Percentiles rank a stretch among this genome's conserved stretches.
These are phyloP conservation scores for Murraya koenigii DNA, from an alignment of 345 rosid genomes.

Conservation along the genomic window DNA sequence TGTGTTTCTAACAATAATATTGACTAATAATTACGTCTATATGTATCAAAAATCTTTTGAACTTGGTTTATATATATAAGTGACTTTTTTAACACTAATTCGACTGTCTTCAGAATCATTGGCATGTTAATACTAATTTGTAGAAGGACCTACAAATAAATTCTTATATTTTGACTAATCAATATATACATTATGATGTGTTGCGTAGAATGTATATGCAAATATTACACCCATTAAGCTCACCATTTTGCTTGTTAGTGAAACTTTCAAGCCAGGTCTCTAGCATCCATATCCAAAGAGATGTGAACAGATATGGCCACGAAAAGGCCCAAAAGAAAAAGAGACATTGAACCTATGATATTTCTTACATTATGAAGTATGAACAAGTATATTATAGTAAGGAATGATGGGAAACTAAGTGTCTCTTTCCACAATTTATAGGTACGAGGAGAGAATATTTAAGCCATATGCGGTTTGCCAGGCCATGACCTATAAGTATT, in stretches of 20 bases:
- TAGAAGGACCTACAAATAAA: not conserved
- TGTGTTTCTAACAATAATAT: too few relatives aligned
- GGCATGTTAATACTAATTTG: too few relatives aligned
- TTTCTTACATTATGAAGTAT: not conserved
- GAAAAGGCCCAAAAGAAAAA: slow-evolving; percentile 12
- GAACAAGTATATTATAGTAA: not conserved
- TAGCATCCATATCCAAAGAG: slow-evolving; percentile 24
- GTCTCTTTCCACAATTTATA: not conserved
- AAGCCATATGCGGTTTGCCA: not conserved
- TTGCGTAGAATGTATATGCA: not conserved
- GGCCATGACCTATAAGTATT: not conserved
- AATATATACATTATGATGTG: not conserved
- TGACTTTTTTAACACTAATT: too few relatives aligned
- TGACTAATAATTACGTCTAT: too few relatives aligned
- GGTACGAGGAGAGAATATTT: not conserved
- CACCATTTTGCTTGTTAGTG: not conserved
- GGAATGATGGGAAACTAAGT: not conserved
- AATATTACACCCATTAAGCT: not conserved
- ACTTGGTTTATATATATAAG: too few relatives aligned
- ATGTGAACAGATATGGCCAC: slow-evolving; percentile 18
- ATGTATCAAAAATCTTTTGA: too few relatives aligned
- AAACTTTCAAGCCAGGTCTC: slow-evolving; percentile 19
- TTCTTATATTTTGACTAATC: not conserved
- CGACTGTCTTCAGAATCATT: too few relatives aligned
- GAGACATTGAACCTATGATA: slow-evolving; percentile 1